These are phyloP conservation scores for Handroanthus guayacan DNA, from an alignment of 257 asterid species.

Conservation along the genomic window DNA sequence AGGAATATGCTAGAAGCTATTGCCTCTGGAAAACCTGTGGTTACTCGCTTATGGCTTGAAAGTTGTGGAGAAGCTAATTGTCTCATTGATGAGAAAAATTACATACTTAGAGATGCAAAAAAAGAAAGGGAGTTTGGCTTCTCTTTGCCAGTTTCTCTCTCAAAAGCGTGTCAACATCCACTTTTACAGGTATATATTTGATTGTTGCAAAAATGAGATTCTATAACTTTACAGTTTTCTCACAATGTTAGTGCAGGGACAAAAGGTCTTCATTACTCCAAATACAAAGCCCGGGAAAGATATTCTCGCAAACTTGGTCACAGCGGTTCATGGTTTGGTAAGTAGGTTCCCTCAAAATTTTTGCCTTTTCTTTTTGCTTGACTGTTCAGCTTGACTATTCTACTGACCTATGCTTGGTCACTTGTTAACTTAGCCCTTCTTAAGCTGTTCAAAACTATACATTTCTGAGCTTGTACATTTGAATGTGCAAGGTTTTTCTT, in stretches of 20 bases:
- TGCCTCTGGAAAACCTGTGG: constrained; percentile 91
- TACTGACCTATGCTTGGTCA: no score
- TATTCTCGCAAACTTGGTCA: constrained; percentile 73
- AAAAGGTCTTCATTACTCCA: constrained; percentile 78
- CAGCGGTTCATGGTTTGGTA: constrained; percentile 91
- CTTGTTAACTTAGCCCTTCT: no score
- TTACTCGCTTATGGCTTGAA: constrained; percentile 88
- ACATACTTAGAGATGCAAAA: constrained; percentile 80
- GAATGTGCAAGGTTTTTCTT: background rate
- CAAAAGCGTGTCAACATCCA: constrained; percentile 77
- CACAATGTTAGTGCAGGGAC: constrained; percentile 71
- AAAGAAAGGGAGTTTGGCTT: constrained; percentile 92
- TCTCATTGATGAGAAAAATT: constrained; percentile 79
- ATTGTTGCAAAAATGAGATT: constrained; percentile 28
- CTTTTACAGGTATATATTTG: constrained; percentile 69
- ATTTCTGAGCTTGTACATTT: background rate
- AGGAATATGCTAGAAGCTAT: constrained; percentile 96
- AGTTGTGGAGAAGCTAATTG: constrained; percentile 87
- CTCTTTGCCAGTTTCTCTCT: constrained; percentile 80
- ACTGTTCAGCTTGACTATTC: background rate
- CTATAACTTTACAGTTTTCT: constrained; percentile 29
- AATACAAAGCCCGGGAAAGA: constrained; percentile 95
- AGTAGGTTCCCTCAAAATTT: constrained; percentile 33
- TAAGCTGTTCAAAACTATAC: background rate
- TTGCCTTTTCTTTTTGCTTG: constrained; percentile 22